These are phyloP conservation scores for Kazachstania bromeliacearum DNA, from an alignment of 805 yeast species.

Conservation along the genomic window DNA sequence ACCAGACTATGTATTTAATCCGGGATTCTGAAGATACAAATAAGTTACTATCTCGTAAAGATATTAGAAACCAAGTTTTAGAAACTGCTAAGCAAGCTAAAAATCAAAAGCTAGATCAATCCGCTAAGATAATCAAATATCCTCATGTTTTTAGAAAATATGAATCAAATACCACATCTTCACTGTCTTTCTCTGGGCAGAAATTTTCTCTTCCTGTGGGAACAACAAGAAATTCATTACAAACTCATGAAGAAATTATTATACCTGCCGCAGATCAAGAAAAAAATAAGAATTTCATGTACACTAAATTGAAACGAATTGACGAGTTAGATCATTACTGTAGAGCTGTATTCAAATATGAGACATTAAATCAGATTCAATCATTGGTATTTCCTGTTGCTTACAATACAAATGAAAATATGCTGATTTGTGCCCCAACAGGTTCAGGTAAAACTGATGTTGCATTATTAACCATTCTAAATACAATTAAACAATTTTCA, in stretches of 20 bases:
- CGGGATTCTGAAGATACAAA: slow-evolving; percentile 17
- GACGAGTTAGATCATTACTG: slow-evolving; percentile 66
- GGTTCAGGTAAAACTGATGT: slow-evolving; percentile 98
- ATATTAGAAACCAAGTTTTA: slow-evolving; percentile 44
- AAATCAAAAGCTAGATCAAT: slow-evolving; percentile 41
- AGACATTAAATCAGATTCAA: slow-evolving; percentile 76
- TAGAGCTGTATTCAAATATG: slow-evolving; percentile 75
- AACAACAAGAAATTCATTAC: slow-evolving; percentile 53
- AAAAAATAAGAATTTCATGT: slow-evolving; percentile 36
- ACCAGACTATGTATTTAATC: slow-evolving; percentile 13
- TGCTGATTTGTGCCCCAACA: slow-evolving; percentile 95
- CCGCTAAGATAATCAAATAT: slow-evolving; percentile 42
- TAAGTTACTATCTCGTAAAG: slow-evolving; percentile 41
- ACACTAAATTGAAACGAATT: slow-evolving; percentile 43
- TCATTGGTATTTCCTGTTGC: slow-evolving; percentile 87
- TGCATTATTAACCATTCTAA: slow-evolving; percentile 71
- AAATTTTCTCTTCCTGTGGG: slow-evolving; percentile 75
- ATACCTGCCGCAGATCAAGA: slow-evolving; percentile 65
- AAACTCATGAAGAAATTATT: slow-evolving; percentile 66
- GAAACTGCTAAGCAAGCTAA: slow-evolving; percentile 42
- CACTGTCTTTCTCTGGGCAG: slow-evolving; percentile 71
- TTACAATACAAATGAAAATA: slow-evolving; percentile 84
- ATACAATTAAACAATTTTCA: slow-evolving; percentile 64
- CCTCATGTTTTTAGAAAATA: slow-evolving; percentile 80
- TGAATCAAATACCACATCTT: slow-evolving; percentile 47